These are phyloP conservation scores for Gracilaria domingensis DNA, from an alignment of 23 red algal genomes.

Conservation along the genomic window DNA sequence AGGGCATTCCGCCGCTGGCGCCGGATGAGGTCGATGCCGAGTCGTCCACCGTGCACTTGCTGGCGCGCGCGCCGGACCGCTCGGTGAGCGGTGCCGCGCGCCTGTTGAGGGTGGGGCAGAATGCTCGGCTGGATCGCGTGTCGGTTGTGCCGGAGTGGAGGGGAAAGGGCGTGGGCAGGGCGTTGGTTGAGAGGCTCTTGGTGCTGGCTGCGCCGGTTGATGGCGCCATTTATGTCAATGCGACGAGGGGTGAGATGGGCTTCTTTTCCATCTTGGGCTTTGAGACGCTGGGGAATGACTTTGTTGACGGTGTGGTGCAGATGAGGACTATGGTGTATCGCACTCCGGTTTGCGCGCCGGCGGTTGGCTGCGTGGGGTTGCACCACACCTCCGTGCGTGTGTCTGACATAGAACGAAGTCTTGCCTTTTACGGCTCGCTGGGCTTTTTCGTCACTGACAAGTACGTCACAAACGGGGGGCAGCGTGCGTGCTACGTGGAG, in stretches of 20 bases:
- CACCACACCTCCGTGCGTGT: conserved; percentile 82
- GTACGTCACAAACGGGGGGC: conserved; percentile 53
- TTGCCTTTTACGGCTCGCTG: conserved; percentile 82
- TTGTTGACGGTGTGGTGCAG: conserved; percentile 16
- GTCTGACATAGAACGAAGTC: conserved; percentile 74
- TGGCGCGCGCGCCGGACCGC: conserved; percentile 47
- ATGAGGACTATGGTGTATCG: conserved; percentile 71
- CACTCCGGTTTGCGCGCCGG: conserved; percentile 57
- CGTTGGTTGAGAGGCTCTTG: conserved; percentile 51
- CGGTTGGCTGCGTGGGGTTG: conserved; percentile 68
- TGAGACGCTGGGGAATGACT: conserved; percentile 50
- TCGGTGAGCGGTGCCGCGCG: conserved; percentile 57
- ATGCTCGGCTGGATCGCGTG: conserved; percentile 58
- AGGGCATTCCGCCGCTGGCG: not conserved
- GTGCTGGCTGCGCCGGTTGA: conserved; percentile 23
- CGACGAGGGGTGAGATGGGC: conserved; percentile 57
- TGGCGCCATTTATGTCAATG: conserved; percentile 75
- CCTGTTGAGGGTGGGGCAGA: conserved; percentile 32
- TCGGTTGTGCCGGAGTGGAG: conserved; percentile 46
- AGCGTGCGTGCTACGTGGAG: conserved; percentile 82
- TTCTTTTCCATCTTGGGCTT: conserved; percentile 91
- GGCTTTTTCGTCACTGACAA: conserved; percentile 81
- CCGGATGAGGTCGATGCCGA: conserved; percentile 53
- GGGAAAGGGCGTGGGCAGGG: conserved; percentile 65
- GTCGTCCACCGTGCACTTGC: conserved; percentile 45